A percentile compares a stretch with the other conserved stretches of the same genome.
Evolutionary conservation across 352 stramenopile genomes (phyloP).

Genomic region (Phytophthora nicotianae): DNA sequence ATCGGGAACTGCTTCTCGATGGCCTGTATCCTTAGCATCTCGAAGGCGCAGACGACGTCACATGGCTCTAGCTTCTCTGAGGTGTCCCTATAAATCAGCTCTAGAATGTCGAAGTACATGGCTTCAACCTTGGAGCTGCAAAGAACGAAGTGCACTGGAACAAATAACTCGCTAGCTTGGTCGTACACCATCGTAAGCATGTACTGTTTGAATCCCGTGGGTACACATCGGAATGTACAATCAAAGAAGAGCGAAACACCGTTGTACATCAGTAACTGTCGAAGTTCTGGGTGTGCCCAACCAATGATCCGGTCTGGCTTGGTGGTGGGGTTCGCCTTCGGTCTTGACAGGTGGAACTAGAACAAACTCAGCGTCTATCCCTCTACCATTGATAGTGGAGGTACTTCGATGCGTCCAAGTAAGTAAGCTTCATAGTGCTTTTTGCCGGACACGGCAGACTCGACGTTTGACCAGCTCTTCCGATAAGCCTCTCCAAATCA

Average conservation of each 20-base stretch:
- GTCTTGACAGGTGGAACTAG: constrained; percentile 4
- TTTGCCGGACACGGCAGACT: constrained; percentile 1
- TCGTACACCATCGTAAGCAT: neutral
- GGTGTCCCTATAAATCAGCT: neutral
- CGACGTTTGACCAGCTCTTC: neutral
- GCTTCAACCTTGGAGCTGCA: neutral
- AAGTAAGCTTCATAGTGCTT: neutral
- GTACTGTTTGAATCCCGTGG: neutral
- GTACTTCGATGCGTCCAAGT: neutral
- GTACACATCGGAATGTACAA: neutral
- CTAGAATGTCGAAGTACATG: neutral
- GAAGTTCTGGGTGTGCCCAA: constrained; percentile 2
- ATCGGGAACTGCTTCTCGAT: neutral
- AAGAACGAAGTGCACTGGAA: neutral
- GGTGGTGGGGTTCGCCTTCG: neutral
- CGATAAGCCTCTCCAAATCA: constrained; percentile 1
- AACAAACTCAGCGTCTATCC: neutral
- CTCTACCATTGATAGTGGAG: constrained; percentile 5
- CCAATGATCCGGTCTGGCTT: neutral
- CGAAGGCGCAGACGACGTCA: too few relatives aligned
- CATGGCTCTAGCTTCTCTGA: neutral
- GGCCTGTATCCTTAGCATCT: neutral
- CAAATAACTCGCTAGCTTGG: neutral
- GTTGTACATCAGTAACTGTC: constrained; percentile 7
- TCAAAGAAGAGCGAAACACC: constrained; percentile 7